Evolutionary conservation across 148 eudicot genomes (phyloP).

Genomic region (Agrostemma githago): DNA sequence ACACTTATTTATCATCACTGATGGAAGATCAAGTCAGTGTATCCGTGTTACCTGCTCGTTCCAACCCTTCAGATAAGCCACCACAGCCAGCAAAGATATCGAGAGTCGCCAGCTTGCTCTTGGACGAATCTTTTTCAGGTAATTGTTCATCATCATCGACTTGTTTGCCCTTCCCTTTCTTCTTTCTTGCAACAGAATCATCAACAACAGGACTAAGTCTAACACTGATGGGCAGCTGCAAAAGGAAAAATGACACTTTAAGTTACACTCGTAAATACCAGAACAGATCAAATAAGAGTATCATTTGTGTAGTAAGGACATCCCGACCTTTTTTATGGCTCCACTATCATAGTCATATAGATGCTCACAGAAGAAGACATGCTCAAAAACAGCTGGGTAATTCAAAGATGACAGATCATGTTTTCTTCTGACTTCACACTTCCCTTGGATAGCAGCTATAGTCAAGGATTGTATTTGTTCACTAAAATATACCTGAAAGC

Average conservation of each 20-base stretch:
- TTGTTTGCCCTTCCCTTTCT: slow-evolving; percentile 80
- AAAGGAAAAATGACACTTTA: not conserved
- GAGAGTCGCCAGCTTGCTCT: slow-evolving; percentile 50
- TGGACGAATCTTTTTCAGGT: slow-evolving; percentile 30
- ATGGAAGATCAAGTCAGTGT: slow-evolving; percentile 2
- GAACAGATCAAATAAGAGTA: not conserved
- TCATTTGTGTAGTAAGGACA: not conserved
- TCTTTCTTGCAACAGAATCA: slow-evolving; percentile 52
- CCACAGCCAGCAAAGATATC: slow-evolving; percentile 99
- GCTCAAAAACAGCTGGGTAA: slow-evolving; percentile 52
- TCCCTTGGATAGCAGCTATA: slow-evolving; percentile 58
- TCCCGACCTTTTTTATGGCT: slow-evolving; percentile 71
- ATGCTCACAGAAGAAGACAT: slow-evolving; percentile 83
- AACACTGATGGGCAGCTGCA: slow-evolving; percentile 64
- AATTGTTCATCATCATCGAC: slow-evolving; percentile 44
- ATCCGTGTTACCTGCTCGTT: slow-evolving; percentile 56
- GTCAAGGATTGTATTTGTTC: slow-evolving; percentile 51
- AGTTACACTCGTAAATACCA: not conserved
- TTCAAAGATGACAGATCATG: slow-evolving; percentile 49
- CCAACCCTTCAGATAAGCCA: slow-evolving; percentile 92
- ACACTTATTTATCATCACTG: not conserved
- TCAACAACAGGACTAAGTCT: slow-evolving; percentile 42
- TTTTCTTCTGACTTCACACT: slow-evolving; percentile 75
- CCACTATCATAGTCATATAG: slow-evolving; percentile 73
- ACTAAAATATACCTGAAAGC: slow-evolving; percentile 74